Evolutionary conservation across 2,329 filamentous ascomycete species (phyloP).

Genomic region (Botryotinia calthae): DNA sequence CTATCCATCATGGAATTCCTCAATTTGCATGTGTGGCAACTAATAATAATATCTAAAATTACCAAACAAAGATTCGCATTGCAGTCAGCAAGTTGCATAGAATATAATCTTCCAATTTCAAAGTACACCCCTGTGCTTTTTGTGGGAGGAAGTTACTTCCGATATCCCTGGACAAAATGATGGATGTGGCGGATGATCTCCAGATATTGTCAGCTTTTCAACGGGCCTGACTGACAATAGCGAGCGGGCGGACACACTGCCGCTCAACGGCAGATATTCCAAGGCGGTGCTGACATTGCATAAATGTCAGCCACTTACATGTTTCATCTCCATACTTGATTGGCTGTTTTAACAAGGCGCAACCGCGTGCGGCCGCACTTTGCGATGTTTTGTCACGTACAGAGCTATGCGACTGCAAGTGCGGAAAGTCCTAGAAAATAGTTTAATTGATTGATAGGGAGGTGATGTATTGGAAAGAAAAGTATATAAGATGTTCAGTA

Average conservation of each 20-base stretch:
- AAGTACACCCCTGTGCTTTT: neutral
- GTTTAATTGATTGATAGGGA: neutral
- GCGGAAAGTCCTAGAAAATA: neutral
- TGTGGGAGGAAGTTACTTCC: neutral
- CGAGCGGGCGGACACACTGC: neutral
- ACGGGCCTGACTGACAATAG: too few relatives aligned
- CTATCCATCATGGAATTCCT: neutral
- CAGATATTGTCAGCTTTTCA: neutral
- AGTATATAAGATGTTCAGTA: neutral
- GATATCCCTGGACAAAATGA: neutral
- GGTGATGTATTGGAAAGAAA: neutral
- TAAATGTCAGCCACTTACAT: neutral
- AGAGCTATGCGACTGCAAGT: neutral
- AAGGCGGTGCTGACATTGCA: neutral
- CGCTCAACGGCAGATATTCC: neutral
- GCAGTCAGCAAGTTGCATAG: neutral
- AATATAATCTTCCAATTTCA: neutral
- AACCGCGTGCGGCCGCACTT: neutral
- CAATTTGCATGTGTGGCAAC: neutral
- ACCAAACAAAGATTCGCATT: neutral
- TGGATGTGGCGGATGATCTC: neutral
- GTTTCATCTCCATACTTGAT: neutral
- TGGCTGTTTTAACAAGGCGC: neutral
- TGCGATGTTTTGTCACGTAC: neutral
- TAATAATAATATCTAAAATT: neutral